Evolutionary conservation across 768 basidiomycete genomes (phyloP).

Genomic region (Lactarius trivialis): DNA sequence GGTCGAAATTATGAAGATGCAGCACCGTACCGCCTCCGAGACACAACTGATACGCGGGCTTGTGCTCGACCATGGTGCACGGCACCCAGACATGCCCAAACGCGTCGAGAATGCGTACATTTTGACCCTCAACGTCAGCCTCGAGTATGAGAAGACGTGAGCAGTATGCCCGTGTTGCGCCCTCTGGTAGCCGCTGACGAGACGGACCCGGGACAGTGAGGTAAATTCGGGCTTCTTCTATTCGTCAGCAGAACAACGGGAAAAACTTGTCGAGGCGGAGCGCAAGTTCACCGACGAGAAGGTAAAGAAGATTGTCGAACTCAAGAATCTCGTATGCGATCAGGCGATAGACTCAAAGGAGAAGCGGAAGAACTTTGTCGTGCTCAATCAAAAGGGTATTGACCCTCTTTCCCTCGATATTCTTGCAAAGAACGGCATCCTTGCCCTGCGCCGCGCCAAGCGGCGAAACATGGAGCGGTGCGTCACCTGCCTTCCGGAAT

Average conservation of each 20-base stretch:
- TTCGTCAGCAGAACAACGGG: conserved; percentile 94
- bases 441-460: conserved; percentile 92
- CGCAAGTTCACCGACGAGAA: conserved; percentile 90
- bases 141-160: conserved; percentile 99
- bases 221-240: conserved; percentile 99
- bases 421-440: conserved; percentile 91
- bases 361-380: conserved; percentile 81
- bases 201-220: conserved; percentile 56
- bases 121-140: conserved; percentile 90
- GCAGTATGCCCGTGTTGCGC: conserved; percentile 30
- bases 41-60: conserved; percentile 93
- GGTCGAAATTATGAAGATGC: conserved; percentile 99
- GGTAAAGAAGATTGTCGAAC: conserved; percentile 91
- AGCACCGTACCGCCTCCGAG: conserved; percentile 95
- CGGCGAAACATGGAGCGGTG: conserved; percentile 98
- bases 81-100: conserved; percentile 99
- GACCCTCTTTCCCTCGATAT: conserved; percentile 96
- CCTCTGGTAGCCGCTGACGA: conserved; percentile 14
- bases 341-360: conserved; percentile 78
- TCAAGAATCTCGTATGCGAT: conserved; percentile 96
- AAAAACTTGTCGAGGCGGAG: conserved; percentile 98
- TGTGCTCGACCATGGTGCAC: conserved; percentile 93
- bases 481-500: conserved; percentile 22
- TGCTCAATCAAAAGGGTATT: conserved; percentile 99
- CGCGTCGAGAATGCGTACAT: conserved; percentile 94